Evolutionary conservation across 1,284 basidiomycete genomes (phyloP), one percentile per base, ranked within the genome.

Genomic region (Cutaneotrichosporon sp.): DNA sequence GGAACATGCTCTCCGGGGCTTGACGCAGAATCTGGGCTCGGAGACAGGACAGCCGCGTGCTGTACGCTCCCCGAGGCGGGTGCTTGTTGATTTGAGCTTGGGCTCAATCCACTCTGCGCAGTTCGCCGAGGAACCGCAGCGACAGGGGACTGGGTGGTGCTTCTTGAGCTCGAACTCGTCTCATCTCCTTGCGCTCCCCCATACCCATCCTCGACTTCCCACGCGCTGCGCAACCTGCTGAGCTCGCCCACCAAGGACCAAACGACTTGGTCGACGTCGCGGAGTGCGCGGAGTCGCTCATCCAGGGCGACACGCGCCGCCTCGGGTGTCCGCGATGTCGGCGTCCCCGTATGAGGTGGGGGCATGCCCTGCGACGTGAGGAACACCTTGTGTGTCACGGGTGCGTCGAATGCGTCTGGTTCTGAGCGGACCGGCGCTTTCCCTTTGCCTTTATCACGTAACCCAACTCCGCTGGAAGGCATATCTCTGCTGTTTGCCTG

Each of bases 191-290:
- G 25, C 29, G n/a, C 22, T 9, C 27, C 27, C 17, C 12, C 24
- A 12, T n/a, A 12, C 25, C 47, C 49, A 41, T 66, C 67, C 46
- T 65, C 60, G 10, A 35, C 55, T 51, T 66, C 64, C 70, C 68
- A 76, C 16, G 81, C 77, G 60, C 87, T 90, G 61, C 85, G 78
- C 67, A 89, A 76, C 57, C 82, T 76, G 67, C 85, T 80, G 53
- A 93, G 76, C 61, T 92, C 88, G 63, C 87, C 85, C 46, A 88
- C 80, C 59, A 87, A 85, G 17, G 79, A 77, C 67, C 81, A 82
- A 12, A 90, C 78, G 11, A 82, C 79, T 27, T 77, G 77, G 43
- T 87, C 87, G 26, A 91, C 84, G 27, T 82, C 80, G 71, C 88
- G 85, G 25, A 93, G 74, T 24, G 88, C 80, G 37, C 82, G 78